Percentiles rank a stretch among this genome's conserved stretches.
Conservation (phyloP, 805 yeast species). For the Jamesozyma lodderae region DNA sequence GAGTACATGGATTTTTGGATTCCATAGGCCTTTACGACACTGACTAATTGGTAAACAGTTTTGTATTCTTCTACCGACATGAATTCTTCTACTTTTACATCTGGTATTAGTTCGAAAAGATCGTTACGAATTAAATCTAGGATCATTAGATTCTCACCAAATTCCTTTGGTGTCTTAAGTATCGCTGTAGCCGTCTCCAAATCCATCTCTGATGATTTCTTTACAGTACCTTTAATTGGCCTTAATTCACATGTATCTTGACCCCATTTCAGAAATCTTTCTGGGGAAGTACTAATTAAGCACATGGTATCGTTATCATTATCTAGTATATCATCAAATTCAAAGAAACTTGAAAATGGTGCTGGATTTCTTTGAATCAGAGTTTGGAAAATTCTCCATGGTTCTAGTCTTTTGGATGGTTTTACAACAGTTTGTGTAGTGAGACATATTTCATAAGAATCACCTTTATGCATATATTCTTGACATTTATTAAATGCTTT, state of each 20-base stretch:
- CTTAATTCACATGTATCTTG: constrained; percentile 60
- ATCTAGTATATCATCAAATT: constrained; percentile 37
- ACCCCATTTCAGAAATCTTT: constrained; percentile 80
- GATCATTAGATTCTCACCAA: constrained; percentile 94
- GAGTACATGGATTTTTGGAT: constrained; percentile 26
- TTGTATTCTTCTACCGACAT: constrained; percentile 91
- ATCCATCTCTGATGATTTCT: constrained; percentile 47
- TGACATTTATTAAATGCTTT: constrained; percentile 56
- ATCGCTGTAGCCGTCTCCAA: constrained; percentile 51
- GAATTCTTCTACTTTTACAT: constrained; percentile 64
- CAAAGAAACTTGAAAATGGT: constrained; percentile 78
- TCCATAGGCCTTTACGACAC: constrained; percentile 65
- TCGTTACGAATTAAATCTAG: constrained; percentile 94
- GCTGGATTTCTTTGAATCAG: constrained; percentile 75
- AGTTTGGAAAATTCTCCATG: constrained; percentile 78
- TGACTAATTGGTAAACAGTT: constrained; percentile 85
- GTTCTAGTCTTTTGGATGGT: constrained; percentile 39
- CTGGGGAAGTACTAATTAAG: constrained; percentile 87
- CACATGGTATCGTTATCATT: constrained; percentile 36
- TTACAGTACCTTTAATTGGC: constrained; percentile 95
- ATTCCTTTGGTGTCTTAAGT: constrained; percentile 78
- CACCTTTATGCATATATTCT: constrained; percentile 61
- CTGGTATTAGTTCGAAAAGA: constrained; percentile 52
- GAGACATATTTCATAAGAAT: constrained; percentile 87
- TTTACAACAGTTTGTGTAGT: constrained; percentile 63